Percentiles rank a stretch among this genome's conserved stretches.
Evolutionary conservation across 805 yeast genomes (phyloP).

Genomic region (Suhomyces pyralidae): DNA sequence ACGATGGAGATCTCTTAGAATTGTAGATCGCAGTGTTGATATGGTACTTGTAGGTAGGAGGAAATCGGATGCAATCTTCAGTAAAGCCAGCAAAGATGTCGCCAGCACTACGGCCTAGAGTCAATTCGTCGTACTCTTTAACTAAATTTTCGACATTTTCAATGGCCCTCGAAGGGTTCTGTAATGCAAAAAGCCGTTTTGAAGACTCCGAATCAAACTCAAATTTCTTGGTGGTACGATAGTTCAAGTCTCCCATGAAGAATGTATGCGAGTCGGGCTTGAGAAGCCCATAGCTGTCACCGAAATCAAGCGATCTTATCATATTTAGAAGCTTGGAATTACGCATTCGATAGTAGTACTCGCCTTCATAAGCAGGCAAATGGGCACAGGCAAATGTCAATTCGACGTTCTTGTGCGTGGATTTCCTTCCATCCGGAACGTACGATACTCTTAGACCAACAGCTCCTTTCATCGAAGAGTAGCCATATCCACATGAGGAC

Average conservation of each 20-base stretch:
- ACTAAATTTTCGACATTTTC: constrained; percentile 20
- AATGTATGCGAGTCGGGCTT: constrained; percentile 59
- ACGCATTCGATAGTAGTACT: constrained; percentile 42
- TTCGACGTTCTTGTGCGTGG: constrained; percentile 21
- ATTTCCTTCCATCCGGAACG: constrained; percentile 16
- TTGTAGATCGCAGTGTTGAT: constrained; percentile 52
- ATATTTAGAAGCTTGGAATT: constrained; percentile 50
- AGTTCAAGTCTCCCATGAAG: constrained; percentile 84
- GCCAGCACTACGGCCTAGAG: constrained; percentile 36
- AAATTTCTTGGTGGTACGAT: constrained; percentile 47
- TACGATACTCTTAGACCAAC: constrained; percentile 55
- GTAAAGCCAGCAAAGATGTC: constrained; percentile 58
- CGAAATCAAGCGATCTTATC: constrained; percentile 54
- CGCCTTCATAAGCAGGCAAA: constrained; percentile 77
- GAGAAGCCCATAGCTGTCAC: constrained; percentile 52
- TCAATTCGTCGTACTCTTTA: constrained; percentile 49
- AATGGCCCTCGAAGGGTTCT: constrained; percentile 16
- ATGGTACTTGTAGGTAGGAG: constrained; percentile 77
- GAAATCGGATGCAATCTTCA: constrained; percentile 63
- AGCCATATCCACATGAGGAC: constrained; percentile 54
- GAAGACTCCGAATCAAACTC: constrained; percentile 9
- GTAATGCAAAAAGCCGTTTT: constrained; percentile 22
- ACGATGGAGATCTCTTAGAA: constrained; percentile 67
- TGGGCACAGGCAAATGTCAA: constrained; percentile 71
- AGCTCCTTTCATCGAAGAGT: constrained; percentile 74